Base-by-base conservation (phyloP, 2,329 filamentous ascomycete genomes). In the Ophiostoma australiae region DNA sequence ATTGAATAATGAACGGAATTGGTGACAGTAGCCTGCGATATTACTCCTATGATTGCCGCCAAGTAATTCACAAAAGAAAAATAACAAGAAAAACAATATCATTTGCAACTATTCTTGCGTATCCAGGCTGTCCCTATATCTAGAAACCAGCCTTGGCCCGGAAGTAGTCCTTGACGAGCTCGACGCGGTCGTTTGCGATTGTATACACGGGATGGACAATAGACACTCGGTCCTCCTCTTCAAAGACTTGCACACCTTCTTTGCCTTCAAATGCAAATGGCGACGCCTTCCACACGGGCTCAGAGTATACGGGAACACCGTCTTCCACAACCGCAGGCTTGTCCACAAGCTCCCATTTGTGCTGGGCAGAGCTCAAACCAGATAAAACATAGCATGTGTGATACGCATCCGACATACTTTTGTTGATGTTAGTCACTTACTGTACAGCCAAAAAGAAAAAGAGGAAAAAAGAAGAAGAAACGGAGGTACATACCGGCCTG, bases 371-470 rank as follows among this genome's bases (percentile, higher is more conserved):
- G 79, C 92, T 95, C 75, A 98, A 84, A 5, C 94, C 94, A 31
- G 91, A 89, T 27, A 98, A 86, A 39, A 94, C 92, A 81, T 98
- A 98, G 81, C 92, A 95, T 65, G 93, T 93, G 80, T 98, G 94
- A 77, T 98, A 97, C 68, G 91, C 90, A 81, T 98, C 94, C 4
- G 93, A 89, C 73, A 85, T 84, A 76, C 91, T 93, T 69, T 71
- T 35, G 61, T 44, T 58, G 66, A 31, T 11, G 23, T 27, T 11
- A 67, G 31, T 11, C 15, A 55, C 15, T 1, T 31, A 31, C 23
- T n/a, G 23, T 55, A 23, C 6, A 10, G 27, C 27, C 27, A 31
- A 31, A 31, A 63, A 31, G 68, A 70, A 65, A 3, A 70, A 70
- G 67, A 69, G 48, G 58, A 2, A 67, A 39, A 44, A 27, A 41